Percentiles rank a stretch among this genome's conserved stretches.
phyloP scores from a whole-genome alignment of 352 stramenopile species.

The Peronospora belbahrii region DNA sequence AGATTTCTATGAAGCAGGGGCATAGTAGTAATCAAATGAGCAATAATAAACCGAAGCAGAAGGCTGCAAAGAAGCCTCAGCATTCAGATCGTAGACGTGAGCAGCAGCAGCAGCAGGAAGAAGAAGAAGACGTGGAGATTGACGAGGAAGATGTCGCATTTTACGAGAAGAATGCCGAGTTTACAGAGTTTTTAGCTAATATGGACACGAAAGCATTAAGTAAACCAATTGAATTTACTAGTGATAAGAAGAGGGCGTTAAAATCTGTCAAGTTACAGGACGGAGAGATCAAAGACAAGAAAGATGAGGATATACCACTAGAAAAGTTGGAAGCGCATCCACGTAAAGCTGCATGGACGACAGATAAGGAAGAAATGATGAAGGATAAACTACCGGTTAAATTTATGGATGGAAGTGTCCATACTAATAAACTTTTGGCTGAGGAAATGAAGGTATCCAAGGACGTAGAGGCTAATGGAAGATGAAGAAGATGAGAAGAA shows the following conservation, averaged over 20 bases:
- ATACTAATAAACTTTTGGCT: slow-evolving; percentile 56
- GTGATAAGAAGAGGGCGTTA: slow-evolving; percentile 31
- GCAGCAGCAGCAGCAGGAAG: no score
- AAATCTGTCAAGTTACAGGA: slow-evolving; percentile 28
- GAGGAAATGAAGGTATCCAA: slow-evolving; percentile 32
- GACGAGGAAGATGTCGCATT: slow-evolving; percentile 75
- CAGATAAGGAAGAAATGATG: slow-evolving; percentile 46
- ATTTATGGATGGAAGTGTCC: slow-evolving; percentile 81
- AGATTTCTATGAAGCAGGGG: no score
- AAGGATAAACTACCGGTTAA: slow-evolving; percentile 78
- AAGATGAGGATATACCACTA: slow-evolving; percentile 45
- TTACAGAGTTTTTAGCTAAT: slow-evolving; percentile 67
- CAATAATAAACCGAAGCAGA: no score
- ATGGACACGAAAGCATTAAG: slow-evolving; percentile 66
- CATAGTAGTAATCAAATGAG: no score
- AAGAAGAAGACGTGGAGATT: slow-evolving; percentile 58
- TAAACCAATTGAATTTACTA: slow-evolving; percentile 30
- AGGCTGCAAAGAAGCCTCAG: slow-evolving; percentile 26
- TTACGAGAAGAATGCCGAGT: slow-evolving; percentile 62
- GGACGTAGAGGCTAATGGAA: slow-evolving; percentile 11
- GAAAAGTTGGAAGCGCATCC: slow-evolving; percentile 72
- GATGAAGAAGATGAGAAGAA: slow-evolving; percentile 34
- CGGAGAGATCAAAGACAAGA: slow-evolving; percentile 11
- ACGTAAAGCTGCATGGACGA: slow-evolving; percentile 55
- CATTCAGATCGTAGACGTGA: slow-evolving; percentile 4